Evolutionary conservation across 202 grass and related monocot genomes (phyloP).

Genomic region (Zoysia matrella): DNA sequence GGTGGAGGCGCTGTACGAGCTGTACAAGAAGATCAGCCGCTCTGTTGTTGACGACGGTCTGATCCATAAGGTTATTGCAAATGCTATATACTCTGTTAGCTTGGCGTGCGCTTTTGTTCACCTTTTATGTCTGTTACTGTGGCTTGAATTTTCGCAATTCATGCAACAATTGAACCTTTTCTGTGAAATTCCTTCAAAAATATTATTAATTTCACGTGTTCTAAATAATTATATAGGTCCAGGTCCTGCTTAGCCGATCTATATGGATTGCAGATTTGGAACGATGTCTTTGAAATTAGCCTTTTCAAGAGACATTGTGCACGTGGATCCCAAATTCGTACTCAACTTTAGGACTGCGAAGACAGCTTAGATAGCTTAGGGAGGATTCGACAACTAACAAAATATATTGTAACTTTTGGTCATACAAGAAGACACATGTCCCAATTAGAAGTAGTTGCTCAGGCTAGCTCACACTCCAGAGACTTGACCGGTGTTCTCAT

Average conservation of each 20-base stretch:
- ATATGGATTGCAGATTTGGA: not conserved
- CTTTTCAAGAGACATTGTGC: not conserved
- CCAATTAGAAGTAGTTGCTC: constrained; percentile 2
- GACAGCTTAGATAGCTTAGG: too few relatives aligned
- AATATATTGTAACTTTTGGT: not conserved
- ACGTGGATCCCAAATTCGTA: not conserved
- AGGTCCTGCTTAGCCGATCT: not conserved
- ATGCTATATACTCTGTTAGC: not conserved
- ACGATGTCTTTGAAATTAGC: not conserved
- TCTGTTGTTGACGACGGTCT: constrained; percentile 59
- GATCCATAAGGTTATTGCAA: constrained; percentile 51
- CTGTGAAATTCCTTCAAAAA: not conserved
- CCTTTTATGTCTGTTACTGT: not conserved
- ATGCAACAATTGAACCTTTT: not conserved
- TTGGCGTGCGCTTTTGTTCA: not conserved
- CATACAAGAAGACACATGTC: not conserved
- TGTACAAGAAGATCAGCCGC: constrained; percentile 66
- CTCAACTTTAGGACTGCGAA: not conserved
- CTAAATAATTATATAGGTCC: not conserved
- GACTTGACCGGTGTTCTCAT: not conserved
- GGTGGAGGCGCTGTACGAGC: constrained; percentile 66
- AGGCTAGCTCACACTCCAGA: not conserved
- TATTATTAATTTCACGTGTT: not conserved
- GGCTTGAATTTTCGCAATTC: not conserved
- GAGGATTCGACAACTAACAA: not conserved